Percentiles rank a stretch among this genome's conserved stretches.
Conservation (phyloP, 345 rosid genomes). For the Syzygium jambos region DNA sequence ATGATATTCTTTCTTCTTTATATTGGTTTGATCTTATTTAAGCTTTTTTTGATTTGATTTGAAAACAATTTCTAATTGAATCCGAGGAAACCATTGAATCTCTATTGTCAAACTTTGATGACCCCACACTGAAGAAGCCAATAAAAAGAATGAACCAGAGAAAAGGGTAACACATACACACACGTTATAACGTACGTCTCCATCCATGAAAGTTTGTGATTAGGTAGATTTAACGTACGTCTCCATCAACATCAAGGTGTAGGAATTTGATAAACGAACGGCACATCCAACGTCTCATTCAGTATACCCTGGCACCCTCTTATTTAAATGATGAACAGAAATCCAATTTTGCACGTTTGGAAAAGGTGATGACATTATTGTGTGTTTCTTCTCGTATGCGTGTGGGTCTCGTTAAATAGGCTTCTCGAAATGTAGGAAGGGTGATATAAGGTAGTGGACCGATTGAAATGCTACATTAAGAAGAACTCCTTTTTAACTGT, state of each 20-base stretch:
- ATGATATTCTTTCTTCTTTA: background rate
- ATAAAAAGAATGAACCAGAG: background rate
- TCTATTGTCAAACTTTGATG: background rate
- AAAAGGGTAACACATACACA: background rate
- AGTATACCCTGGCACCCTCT: background rate
- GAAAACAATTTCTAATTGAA: background rate
- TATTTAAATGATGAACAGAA: background rate
- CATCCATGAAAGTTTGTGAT: background rate
- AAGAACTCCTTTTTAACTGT: background rate
- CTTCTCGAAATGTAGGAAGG: background rate
- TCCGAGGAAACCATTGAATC: background rate
- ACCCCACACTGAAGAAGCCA: background rate
- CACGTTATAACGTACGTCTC: background rate
- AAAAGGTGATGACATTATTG: background rate
- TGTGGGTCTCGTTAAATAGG: background rate
- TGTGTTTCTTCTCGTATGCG: background rate
- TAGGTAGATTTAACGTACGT: background rate
- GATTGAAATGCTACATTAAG: background rate
- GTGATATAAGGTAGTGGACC: background rate
- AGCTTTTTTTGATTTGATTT: background rate
- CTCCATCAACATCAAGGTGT: background rate
- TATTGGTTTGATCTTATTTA: background rate
- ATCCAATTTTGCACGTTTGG: background rate
- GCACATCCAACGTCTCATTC: background rate
- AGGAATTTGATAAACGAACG: background rate